Base-by-base conservation (phyloP, 2,329 filamentous ascomycete species). In the Proliferodiscus dingleyae region DNA sequence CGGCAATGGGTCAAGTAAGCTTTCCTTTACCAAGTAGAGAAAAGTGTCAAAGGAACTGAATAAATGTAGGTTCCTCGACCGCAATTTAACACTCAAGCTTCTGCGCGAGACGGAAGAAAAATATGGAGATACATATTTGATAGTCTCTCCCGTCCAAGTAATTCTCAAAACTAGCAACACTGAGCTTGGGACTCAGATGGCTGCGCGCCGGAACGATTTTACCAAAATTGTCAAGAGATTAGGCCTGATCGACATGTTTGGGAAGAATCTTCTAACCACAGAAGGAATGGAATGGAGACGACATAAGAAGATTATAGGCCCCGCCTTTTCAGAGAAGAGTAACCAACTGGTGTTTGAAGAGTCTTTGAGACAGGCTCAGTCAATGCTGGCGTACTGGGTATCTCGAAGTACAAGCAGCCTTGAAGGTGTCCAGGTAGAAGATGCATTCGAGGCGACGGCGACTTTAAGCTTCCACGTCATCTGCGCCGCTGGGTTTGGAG, bases 401-500 rank as follows among this genome's bases (percentile, higher is more conserved):
- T 37, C 30, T 11, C 19, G 39, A 6, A 47, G 32, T 3, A 28
- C 29, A 2, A 52, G 55, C 45, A 30, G 22, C 3, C 43, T 15
- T 11, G 44, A 32, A 13, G 43, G 41, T n/a, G 49, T 61, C 33
- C 66, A 64, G 0, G 57, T 77, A 1, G 49, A 55, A 26, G 65
- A 73, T 43, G 64, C 71, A 2, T 66, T 68, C 2, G 52, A 55
- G 19, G 71, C 73, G 44, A 68, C 71, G 1, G 75, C 76, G 67
- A 69, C 69, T 38, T 61, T 77, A 52, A 72, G 68, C 45, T 59
- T 78, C 28, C 71, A 77, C 58, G 69, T 78, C 33, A 78, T 78
- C 51, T 75, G 72, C 55, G 67, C 68, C 29, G 74, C 74, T 41
- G 74, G 74, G 2, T 78, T 78, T 57, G 74, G 61, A 3, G 55